phyloP scores from a whole-genome alignment of 2,329 filamentous ascomycete species.

The Fusarium sp. region DNA sequence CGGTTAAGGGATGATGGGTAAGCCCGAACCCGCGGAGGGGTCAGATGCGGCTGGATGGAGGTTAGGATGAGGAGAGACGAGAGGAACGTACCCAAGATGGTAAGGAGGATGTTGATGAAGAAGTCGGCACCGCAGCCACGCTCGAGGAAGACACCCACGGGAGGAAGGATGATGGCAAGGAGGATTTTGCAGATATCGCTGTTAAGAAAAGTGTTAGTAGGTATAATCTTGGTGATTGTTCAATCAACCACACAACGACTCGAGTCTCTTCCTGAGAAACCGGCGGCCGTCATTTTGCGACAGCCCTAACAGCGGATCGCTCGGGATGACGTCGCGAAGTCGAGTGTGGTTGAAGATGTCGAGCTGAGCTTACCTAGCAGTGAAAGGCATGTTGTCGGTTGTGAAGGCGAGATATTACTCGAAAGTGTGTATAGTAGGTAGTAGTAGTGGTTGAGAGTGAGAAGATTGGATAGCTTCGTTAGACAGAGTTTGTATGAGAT shows the following conservation, averaged over 20 bases:
- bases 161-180: conserved; percentile 88
- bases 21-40: conserved; percentile 50
- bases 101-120: conserved; percentile 91
- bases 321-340: conserved; percentile 29
- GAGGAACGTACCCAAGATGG: conserved; percentile 66
- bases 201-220: conserved; percentile 11
- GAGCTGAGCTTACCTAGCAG: conserved; percentile 59
- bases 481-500: conserved; percentile 10
- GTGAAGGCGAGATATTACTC: conserved; percentile 22
- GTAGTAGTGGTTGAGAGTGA: conserved; percentile 1
- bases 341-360: background rate
- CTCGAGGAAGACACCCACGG: conserved; percentile 94
- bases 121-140: conserved; percentile 86
- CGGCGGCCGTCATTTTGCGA: background rate
- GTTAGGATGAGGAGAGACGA: background rate
- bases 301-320: conserved; percentile 22
- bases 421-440: conserved; percentile 4
- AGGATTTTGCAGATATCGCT: conserved; percentile 74
- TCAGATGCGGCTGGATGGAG: conserved; percentile 37
- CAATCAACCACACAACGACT: background rate
- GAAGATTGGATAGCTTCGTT: conserved; percentile 9
- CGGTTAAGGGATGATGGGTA: background rate
- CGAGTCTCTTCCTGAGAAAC: background rate
- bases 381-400: conserved; percentile 64
- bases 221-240: background rate